Evolutionary conservation across 2,329 filamentous ascomycete species (phyloP).

Genomic region (Aspergillus calidoustus): DNA sequence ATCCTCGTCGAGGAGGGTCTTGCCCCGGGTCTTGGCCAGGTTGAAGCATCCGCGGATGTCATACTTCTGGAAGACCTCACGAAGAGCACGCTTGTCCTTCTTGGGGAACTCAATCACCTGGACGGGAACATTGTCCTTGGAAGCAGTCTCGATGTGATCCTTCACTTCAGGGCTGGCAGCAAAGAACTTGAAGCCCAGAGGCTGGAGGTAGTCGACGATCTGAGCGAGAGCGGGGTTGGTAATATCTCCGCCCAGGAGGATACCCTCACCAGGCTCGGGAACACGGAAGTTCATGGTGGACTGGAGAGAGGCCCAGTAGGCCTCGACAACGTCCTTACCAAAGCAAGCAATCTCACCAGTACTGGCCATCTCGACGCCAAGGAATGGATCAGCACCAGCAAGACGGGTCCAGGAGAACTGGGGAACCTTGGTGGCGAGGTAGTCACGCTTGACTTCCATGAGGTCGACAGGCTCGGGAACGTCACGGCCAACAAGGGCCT

Average conservation of each 20-base stretch:
- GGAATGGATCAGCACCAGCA: slow-evolving; percentile 93
- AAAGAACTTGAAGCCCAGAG: slow-evolving; percentile 92
- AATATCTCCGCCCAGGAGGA: slow-evolving; percentile 88
- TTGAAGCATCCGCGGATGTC: slow-evolving; percentile 97
- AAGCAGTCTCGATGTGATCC: slow-evolving; percentile 73
- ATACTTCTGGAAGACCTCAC: slow-evolving; percentile 96
- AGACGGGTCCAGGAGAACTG: slow-evolving; percentile 99
- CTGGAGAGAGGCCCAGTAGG: slow-evolving; percentile 96
- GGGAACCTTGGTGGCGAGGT: slow-evolving; percentile 94
- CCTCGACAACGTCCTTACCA: slow-evolving; percentile 91
- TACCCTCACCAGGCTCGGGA: slow-evolving; percentile 90
- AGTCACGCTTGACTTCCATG: slow-evolving; percentile 87
- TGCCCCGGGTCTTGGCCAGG: slow-evolving; percentile 80
- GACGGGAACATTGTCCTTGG: slow-evolving; percentile 70
- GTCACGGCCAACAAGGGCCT: slow-evolving; percentile 82
- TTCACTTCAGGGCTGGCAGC: slow-evolving; percentile 84
- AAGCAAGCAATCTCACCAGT: slow-evolving; percentile 99
- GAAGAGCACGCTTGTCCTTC: slow-evolving; percentile 90
- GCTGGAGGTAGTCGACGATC: slow-evolving; percentile 84
- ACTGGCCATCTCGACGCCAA: slow-evolving; percentile 95
- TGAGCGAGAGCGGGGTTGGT: slow-evolving; percentile 71
- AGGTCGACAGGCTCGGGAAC: slow-evolving; percentile 85
- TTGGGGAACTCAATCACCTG: slow-evolving; percentile 97
- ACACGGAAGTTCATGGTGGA: slow-evolving; percentile 99
- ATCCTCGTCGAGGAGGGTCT: slow-evolving; percentile 86